Evolutionary conservation across 805 yeast genomes (phyloP), one percentile per base, ranked within the genome.

Genomic region (Wickerhamiella kurtzmanii): DNA sequence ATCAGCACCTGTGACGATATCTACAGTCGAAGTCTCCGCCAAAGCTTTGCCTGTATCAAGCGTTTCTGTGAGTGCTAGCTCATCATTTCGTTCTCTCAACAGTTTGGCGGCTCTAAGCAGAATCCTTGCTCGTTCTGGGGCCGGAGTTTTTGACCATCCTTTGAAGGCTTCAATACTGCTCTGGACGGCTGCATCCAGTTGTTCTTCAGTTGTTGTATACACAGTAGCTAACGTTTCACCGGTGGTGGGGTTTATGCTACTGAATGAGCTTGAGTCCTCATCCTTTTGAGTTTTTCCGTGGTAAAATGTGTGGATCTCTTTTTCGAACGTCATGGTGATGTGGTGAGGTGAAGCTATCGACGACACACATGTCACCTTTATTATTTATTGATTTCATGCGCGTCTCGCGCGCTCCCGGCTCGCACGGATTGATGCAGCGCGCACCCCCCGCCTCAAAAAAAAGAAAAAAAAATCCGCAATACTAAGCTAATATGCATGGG

Each of bases 41-140:
- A 84, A 84, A 66, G 95, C 95, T 63, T 84, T 83, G 64, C 87
- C 95, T 61, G 80, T 68, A 22, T 94, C 72, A 65, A 85, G 95
- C 58, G 87, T 82, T 47, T 75, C 69, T 32, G 94, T 89, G 49
- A 86, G 67, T 35, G 74, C 68, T 50, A 82, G 89, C 47, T 75
- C 71, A 60, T 86, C 71, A 53, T 73, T 70, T 53, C 74, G 70
- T 57, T 84, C 60, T 82, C 95, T 53, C 84, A 65, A 56, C 80
- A 69, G 53, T 80, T 88, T 36, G 94, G 94, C 49, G 83, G 75
- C 65, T 75, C 80, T 68, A 64, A 63, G 62, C 53, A 86, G 68
- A 39, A 74, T 74, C 48, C 62, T 67, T 43, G 80, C 80, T 60
- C 95, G 76, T 44, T 66, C 71, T 19, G 71, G 56, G n/a, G 95